Conservation (phyloP, 345 rosid genomes). For the Eucalyptus regnans region DNA sequence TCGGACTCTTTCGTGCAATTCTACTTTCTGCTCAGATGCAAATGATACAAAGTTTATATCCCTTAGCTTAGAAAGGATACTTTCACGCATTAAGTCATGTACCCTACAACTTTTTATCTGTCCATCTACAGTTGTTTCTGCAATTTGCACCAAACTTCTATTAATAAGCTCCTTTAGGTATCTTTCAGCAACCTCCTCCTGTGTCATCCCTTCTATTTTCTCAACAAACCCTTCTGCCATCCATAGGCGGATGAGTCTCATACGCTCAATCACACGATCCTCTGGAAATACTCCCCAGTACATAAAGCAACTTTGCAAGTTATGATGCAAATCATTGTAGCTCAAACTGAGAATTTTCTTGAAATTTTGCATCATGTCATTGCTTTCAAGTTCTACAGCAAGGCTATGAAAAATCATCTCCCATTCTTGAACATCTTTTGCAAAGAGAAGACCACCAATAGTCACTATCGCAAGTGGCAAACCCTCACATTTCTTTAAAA, state of each 20-base stretch:
- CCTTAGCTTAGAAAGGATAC: not conserved
- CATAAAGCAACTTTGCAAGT: not conserved
- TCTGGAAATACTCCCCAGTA: not conserved
- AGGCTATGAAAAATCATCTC: not conserved
- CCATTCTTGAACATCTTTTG: not conserved
- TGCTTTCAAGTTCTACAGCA: not conserved
- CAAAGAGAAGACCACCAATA: not conserved
- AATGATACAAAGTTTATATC: not conserved
- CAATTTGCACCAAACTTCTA: no score
- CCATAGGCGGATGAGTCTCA: not conserved
- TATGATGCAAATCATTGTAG: not conserved
- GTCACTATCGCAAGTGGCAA: not conserved
- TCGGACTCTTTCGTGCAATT: no score
- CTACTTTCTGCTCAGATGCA: no score
- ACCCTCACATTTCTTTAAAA: not conserved
- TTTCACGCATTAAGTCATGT: no score
- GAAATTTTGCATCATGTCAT: not conserved
- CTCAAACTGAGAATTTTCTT: not conserved
- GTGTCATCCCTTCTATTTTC: not conserved
- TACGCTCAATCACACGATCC: not conserved
- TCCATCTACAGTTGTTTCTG: accelerated
- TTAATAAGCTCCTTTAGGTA: no score
- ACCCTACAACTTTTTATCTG: no score
- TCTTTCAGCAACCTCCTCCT: no score
- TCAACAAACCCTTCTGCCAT: not conserved